Evolutionary conservation across 768 basidiomycete species (phyloP).

Genomic region (Auricularia cornea): DNA sequence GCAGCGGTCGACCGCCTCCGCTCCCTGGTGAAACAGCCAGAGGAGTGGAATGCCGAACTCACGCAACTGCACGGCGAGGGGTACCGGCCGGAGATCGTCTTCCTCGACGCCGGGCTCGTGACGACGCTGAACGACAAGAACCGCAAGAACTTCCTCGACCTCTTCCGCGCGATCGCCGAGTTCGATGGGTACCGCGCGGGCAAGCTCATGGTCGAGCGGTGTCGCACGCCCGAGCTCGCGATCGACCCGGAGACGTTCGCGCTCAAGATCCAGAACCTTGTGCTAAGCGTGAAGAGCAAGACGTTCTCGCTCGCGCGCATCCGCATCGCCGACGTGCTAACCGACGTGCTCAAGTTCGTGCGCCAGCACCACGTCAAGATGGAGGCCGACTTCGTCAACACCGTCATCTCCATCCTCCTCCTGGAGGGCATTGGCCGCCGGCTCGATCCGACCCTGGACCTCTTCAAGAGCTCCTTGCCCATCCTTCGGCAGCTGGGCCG

Average conservation of each 20-base stretch:
- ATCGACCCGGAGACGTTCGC: constrained; percentile 93
- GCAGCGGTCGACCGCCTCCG: constrained; percentile 53
- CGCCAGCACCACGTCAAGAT: constrained; percentile 93
- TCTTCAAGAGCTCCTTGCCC: constrained; percentile 93
- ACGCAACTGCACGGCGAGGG: constrained; percentile 52
- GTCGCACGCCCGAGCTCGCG: constrained; percentile 81
- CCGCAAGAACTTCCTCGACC: constrained; percentile 88
- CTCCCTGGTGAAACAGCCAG: constrained; percentile 45
- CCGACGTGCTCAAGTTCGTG: constrained; percentile 79
- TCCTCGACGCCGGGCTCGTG: constrained; percentile 93
- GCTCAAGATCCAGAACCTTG: constrained; percentile 94
- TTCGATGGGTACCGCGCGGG: constrained; percentile 97
- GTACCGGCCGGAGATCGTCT: constrained; percentile 89
- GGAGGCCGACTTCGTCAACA: constrained; percentile 98
- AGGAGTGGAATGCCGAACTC: constrained; percentile 66
- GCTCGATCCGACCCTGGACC: constrained; percentile 82
- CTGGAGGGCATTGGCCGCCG: constrained; percentile 94
- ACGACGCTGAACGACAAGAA: constrained; percentile 79
- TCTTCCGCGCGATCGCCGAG: constrained; percentile 91
- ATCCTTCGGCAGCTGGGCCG: constrained; percentile 86
- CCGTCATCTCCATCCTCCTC: constrained; percentile 86
- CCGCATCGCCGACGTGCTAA: constrained; percentile 88
- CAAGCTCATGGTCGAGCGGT: constrained; percentile 92
- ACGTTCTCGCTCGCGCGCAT: constrained; percentile 97
- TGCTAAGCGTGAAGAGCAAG: constrained; percentile 87